Evolutionary conservation across 148 eudicot species (phyloP), one percentile per base, ranked within the genome.

Genomic region (Fagopyrum tataricum): DNA sequence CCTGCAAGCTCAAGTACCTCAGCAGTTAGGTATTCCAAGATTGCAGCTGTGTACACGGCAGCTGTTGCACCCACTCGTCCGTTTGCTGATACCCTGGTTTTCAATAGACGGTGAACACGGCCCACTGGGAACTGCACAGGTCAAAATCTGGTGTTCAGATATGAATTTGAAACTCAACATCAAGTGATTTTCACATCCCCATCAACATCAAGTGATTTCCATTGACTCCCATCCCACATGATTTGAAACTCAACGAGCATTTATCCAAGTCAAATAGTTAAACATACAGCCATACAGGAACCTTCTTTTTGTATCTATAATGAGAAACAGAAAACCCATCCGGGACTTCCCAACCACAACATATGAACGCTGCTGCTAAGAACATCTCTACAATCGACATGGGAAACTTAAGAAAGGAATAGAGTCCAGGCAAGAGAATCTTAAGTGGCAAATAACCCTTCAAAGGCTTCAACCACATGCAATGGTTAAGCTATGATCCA

Each of bases 1-100:
- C 90, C 90, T 40, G 90, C 88, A 13, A 87, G 82, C 77, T 87
- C 90, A 73, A 87, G 76, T 52, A 87, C 90, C 75, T 87, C 90
- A 8, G 90, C 90, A 12, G 90, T 87, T 75, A 87, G 79, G 78
- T 87, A 87, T 77, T 87, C 90, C 71, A 87, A 68, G 67, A 87
- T 87, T 2, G 90, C 90, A 15, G 90, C 90, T 2, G 88, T 87
- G 74, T 87, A 87, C 14, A 87, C 90, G 0, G 90, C 90, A n/a
- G 90, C 90, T 2, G 90, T 87, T 7, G 90, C 90, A 74, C 90
- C 90, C 2, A 87, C 90, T 47, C 90, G 76, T 62, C 90, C 90
- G 23, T 83, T 87, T 15, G 90, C 90, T 55, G 83, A 51, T 4
- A 80, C 88, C 71, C 90, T 81, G 0, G 85, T 73, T 72, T 87